phyloP scores from a whole-genome alignment of 2,329 filamentous ascomycete genomes.

The Cercospora sp. region DNA sequence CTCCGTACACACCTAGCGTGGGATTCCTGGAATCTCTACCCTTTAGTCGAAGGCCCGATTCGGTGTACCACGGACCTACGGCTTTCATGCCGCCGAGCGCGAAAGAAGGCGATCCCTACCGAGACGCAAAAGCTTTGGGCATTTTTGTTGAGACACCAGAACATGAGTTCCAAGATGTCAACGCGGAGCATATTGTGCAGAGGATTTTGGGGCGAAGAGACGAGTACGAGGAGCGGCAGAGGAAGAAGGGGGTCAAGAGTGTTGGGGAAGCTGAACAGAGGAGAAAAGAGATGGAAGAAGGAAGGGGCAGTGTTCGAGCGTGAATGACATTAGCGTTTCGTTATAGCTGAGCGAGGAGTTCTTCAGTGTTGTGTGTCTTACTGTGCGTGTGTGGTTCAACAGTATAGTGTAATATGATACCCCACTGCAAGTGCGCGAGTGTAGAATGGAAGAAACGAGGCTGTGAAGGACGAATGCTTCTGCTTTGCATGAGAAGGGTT shows the following conservation, averaged over 20 bases:
- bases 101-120: conserved; percentile 59
- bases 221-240: conserved; percentile 87
- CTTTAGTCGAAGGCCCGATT: conserved; percentile 60
- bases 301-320: neutral
- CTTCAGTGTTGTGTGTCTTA: neutral
- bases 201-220: conserved; percentile 84
- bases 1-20: conserved; percentile 82
- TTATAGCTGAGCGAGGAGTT: neutral
- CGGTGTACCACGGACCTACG: conserved; percentile 95
- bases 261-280: conserved; percentile 63
- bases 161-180: conserved; percentile 83
- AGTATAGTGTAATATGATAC: neutral
- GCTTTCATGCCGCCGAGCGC: conserved; percentile 69
- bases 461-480: neutral
- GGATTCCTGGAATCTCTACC: conserved; percentile 75
- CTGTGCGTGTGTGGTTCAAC: neutral
- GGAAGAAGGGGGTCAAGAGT: conserved; percentile 85
- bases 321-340: neutral
- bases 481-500: neutral
- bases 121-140: conserved; percentile 74
- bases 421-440: neutral
- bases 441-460: neutral
- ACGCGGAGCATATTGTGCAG: conserved; percentile 87
- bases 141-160: conserved; percentile 77
- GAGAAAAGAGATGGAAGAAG: conserved; percentile 17